Percentiles rank a stretch among this genome's conserved stretches.
Conservation (phyloP, 2,329 filamentous ascomycete genomes). For the Cordyceps farinosa region DNA sequence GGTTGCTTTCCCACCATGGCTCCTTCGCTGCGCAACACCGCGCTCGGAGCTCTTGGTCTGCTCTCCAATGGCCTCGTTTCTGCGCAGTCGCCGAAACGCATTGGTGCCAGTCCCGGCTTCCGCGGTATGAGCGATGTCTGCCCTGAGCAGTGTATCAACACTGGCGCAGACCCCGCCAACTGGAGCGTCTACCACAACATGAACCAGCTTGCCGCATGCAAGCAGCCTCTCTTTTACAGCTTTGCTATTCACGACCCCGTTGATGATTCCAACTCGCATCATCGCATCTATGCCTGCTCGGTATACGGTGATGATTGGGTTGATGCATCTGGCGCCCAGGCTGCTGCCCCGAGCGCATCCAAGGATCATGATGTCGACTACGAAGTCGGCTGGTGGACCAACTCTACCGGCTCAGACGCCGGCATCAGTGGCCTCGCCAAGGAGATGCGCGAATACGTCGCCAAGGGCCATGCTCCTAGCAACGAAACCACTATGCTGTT, state of each 20-base stretch:
- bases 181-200: constrained; percentile 4
- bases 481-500: constrained; percentile 1
- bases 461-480: background rate
- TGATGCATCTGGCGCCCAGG: background rate
- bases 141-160: background rate
- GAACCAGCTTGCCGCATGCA: background rate
- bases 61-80: background rate
- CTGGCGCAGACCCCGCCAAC: background rate
- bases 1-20: background rate
- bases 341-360: background rate
- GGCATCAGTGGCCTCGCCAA: background rate
- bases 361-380: background rate
- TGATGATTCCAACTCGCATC: background rate
- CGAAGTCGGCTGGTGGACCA: constrained; percentile 7
- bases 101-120: background rate
- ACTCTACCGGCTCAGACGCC: background rate
- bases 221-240: constrained; percentile 6
- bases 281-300: constrained; percentile 1
- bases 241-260: background rate
- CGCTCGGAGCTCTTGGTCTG: background rate
- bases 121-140: background rate
- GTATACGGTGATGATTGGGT: background rate
- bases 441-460: constrained; percentile 10
- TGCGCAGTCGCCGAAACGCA: background rate
- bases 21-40: background rate